phyloP scores from a whole-genome alignment of 352 stramenopile species.

The Halophytophthora batemanensis region DNA sequence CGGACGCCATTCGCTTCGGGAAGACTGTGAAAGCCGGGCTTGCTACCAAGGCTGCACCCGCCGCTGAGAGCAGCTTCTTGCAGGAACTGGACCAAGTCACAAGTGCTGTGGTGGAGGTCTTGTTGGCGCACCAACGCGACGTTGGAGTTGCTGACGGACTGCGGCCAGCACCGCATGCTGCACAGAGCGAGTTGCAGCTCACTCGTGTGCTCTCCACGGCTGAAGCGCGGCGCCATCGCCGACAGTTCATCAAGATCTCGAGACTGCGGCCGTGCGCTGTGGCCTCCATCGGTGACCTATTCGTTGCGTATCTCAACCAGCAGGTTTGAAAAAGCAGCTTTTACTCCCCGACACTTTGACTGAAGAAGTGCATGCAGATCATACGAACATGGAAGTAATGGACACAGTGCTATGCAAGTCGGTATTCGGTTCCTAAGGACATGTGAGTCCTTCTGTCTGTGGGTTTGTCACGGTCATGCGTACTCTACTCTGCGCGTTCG shows the following conservation, averaged over 20 bases:
- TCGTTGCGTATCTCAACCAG: conserved; percentile 78
- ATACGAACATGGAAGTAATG: background rate
- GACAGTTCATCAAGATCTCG: conserved; percentile 82
- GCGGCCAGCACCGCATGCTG: conserved; percentile 26
- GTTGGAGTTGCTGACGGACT: conserved; percentile 51
- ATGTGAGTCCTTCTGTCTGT: too few species aligned
- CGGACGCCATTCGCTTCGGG: conserved; percentile 50
- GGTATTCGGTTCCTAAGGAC: too few species aligned
- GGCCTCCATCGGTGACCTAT: conserved; percentile 51
- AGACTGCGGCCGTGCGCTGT: conserved; percentile 54
- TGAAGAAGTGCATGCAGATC: background rate
- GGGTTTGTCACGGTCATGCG: conserved; percentile 3
- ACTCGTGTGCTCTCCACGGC: conserved; percentile 48
- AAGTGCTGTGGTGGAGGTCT: conserved; percentile 45
- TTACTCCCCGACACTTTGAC: background rate
- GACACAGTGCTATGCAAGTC: too few species aligned
- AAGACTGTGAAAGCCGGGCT: conserved; percentile 69
- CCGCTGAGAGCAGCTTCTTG: conserved; percentile 66
- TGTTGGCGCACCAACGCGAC: conserved; percentile 66
- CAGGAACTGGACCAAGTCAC: conserved; percentile 69
- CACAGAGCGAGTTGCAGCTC: conserved; percentile 39
- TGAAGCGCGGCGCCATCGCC: conserved; percentile 66
- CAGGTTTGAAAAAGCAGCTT: conserved; percentile 35
- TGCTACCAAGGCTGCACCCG: conserved; percentile 56
- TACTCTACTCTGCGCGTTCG: conserved; percentile 47